phyloP scores from a whole-genome alignment of 2,329 filamentous ascomycete genomes.

The Dothidotthia symphoricarpi region DNA sequence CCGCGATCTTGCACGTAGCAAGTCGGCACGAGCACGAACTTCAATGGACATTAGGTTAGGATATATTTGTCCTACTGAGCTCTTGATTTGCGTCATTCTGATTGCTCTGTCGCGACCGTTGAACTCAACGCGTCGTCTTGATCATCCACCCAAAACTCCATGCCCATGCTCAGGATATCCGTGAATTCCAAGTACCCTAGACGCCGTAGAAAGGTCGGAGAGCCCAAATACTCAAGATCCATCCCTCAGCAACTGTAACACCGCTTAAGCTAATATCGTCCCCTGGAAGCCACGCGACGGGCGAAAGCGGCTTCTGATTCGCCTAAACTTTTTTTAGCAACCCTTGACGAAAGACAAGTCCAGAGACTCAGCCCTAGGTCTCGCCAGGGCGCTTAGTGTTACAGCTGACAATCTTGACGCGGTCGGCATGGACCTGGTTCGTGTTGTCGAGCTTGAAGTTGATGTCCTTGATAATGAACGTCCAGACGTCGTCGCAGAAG shows the following conservation, averaged over 20 bases:
- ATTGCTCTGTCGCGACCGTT: not conserved
- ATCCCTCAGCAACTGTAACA: too few species aligned
- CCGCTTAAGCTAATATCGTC: too few species aligned
- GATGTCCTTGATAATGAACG: constrained; percentile 97
- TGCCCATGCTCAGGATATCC: constrained; percentile 22
- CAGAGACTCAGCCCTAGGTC: constrained; percentile 32
- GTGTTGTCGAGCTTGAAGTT: constrained; percentile 96
- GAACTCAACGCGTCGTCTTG: not conserved
- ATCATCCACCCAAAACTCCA: constrained; percentile 12
- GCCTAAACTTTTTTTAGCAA: constrained; percentile 2
- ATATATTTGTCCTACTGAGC: not conserved
- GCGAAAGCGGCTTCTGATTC: too few species aligned
- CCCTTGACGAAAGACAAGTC: constrained; percentile 4
- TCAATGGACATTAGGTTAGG: not conserved
- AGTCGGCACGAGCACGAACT: not conserved
- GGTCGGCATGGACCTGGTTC: constrained; percentile 74
- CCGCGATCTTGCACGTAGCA: too few species aligned
- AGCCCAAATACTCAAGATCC: too few species aligned
- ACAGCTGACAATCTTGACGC: constrained; percentile 98
- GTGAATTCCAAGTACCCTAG: constrained; percentile 9
- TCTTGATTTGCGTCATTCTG: not conserved
- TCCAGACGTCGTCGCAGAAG: constrained; percentile 99
- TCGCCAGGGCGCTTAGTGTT: constrained; percentile 80
- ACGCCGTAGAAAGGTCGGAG: constrained; percentile 11
- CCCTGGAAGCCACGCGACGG: too few species aligned